phyloP scores from a whole-genome alignment of 2,329 filamentous ascomycete species.

The Cladobotryum protrusum region DNA sequence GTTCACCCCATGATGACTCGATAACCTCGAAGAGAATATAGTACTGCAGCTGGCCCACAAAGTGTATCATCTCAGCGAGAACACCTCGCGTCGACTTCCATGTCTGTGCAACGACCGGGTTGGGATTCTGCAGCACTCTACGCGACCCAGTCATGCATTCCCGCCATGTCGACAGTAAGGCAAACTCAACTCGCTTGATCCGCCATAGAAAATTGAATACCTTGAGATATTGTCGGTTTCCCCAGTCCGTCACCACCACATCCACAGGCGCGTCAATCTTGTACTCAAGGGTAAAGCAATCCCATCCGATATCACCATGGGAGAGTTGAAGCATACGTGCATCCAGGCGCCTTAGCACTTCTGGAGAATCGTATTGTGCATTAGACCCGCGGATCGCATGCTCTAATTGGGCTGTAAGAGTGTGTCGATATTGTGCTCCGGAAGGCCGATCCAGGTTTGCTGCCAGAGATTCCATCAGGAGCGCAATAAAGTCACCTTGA shows the following conservation, averaged over 20 bases:
- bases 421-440: constrained; percentile 95
- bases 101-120: constrained; percentile 61
- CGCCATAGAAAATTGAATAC: constrained; percentile 99
- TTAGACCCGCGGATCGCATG: constrained; percentile 96
- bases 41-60: constrained; percentile 93
- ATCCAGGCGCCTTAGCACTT: constrained; percentile 85
- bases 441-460: constrained; percentile 90
- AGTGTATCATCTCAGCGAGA: constrained; percentile 97
- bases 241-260: constrained; percentile 94
- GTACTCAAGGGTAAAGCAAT: constrained; percentile 97
- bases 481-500: constrained; percentile 92
- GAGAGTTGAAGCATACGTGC: constrained; percentile 97
- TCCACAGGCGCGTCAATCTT: constrained; percentile 96
- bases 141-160: constrained; percentile 92
- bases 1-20: constrained; percentile 87
- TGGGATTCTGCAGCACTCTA: constrained; percentile 76
- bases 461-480: constrained; percentile 93
- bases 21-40: constrained; percentile 99
- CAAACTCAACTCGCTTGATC: constrained; percentile 96
- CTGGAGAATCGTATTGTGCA: constrained; percentile 87
- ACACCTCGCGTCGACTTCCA: constrained; percentile 89
- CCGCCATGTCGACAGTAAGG: constrained; percentile 83
- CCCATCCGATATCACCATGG: constrained; percentile 97
- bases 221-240: constrained; percentile 92
- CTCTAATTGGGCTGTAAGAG: constrained; percentile 92